These are phyloP conservation scores for Fusarium multiceps DNA, from an alignment of 2,329 filamentous ascomycete genomes.

Conservation along the genomic window DNA sequence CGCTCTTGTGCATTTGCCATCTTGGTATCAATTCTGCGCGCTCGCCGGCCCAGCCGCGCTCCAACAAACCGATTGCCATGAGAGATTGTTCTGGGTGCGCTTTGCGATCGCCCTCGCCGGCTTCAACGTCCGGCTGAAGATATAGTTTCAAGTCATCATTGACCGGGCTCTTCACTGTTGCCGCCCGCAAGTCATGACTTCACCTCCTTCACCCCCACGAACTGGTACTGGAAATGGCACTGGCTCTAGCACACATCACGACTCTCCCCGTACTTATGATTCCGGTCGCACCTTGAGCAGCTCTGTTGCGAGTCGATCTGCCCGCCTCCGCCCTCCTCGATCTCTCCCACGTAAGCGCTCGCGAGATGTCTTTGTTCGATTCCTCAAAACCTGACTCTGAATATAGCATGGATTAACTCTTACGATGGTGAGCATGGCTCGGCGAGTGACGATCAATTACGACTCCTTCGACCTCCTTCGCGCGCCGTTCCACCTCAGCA, in stretches of 20 bases:
- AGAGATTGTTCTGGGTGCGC: conserved; percentile 36
- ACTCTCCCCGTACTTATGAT: conserved; percentile 39
- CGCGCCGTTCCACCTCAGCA: conserved; percentile 55
- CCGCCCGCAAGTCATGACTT: conserved; percentile 41
- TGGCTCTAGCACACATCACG: conserved; percentile 30
- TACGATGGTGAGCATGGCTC: conserved; percentile 57
- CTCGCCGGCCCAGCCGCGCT: conserved; percentile 38
- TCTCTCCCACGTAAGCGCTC: conserved; percentile 44
- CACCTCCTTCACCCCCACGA: conserved; percentile 42
- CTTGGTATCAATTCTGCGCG: conserved; percentile 13
- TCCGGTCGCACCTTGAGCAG: conserved; percentile 40
- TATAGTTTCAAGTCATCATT: conserved; percentile 18
- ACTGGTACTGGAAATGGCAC: conserved; percentile 40
- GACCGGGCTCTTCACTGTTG: conserved; percentile 2
- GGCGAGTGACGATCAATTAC: conserved; percentile 53
- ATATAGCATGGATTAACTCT: conserved; percentile 60
- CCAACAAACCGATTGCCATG: conserved; percentile 40
- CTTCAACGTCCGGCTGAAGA: conserved; percentile 37
- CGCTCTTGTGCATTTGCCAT: not conserved
- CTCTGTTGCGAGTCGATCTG: conserved; percentile 27
- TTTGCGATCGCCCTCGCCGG: conserved; percentile 41
- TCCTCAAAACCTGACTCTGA: conserved; percentile 14
- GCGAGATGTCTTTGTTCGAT: not conserved
- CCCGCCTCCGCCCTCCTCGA: conserved; percentile 42
- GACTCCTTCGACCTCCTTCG: conserved; percentile 53